Base-by-base conservation (phyloP, 148 eudicot genomes). In the Chenopodium quinoa region DNA sequence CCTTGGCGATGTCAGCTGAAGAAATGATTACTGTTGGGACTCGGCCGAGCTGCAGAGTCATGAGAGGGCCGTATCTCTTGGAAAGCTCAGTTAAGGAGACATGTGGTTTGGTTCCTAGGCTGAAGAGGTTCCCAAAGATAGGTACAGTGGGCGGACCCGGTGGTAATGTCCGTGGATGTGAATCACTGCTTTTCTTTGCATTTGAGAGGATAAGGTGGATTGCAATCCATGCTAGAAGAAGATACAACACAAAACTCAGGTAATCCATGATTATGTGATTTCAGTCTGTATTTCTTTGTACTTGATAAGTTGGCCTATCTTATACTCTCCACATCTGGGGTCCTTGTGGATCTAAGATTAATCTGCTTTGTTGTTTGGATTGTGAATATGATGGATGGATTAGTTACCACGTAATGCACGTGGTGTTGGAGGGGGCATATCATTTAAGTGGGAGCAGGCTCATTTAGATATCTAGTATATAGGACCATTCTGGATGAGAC, bases 61-160 rank as follows among this genome's bases (percentile, higher is more conserved):
- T 87, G 23, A 89, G 82, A 12, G 89, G 91, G 44, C 88, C 88
- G 75, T 85, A 67, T 16, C 40, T 75, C 71, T 84, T 82, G 19
- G 89, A 68, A 4, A 89, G 86, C n/a, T 82, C 64, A 73, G 91
- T 62, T 17, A 85, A 75, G 67, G 86, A 76, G 66, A 79, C 78
- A 79, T 89, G 89, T 32, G 89, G 91, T 22, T 84, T 85, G 71
- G 64, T 63, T 9, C 89, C 88, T 14, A 89, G 78, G 20, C 68
- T 72, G 58, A 89, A 83, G 54, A 89, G 88, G 83, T 84, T 89
- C 0, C 90, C 91, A 32, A 89, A 66, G 48, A 88, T 75, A 13
- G 90, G 90, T 22, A 88, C 54, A 22, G 88, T 70, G 1, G 34
- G 62, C 0, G 90, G 92, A 67, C 90, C 92, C 1, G 90, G 90